Percentiles rank a stretch among this genome's conserved stretches.
These are phyloP conservation scores for Blastobotrys ciferrii DNA, from an alignment of 1,139 yeast genomes.

Conservation along the genomic window DNA sequence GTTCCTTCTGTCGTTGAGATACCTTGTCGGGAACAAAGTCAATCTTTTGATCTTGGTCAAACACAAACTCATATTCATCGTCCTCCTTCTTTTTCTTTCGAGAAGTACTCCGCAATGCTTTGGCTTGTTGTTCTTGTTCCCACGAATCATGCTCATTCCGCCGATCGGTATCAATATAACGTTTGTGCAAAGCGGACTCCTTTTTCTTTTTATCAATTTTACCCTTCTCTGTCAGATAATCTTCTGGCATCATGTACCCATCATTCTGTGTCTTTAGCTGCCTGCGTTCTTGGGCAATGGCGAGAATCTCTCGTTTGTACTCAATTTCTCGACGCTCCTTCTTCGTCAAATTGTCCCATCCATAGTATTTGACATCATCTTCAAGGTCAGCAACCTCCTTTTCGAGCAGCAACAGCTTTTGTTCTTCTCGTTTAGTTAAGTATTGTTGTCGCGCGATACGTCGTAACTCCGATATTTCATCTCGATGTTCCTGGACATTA, in stretches of 20 bases:
- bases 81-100: slow-evolving; percentile 9
- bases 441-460: slow-evolving; percentile 50
- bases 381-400: slow-evolving; percentile 51
- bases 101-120: slow-evolving; percentile 13
- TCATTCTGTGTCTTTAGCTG: slow-evolving; percentile 34
- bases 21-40: slow-evolving; percentile 52
- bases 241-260: slow-evolving; percentile 57
- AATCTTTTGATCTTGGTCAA: slow-evolving; percentile 73
- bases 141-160: slow-evolving; percentile 50
- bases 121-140: slow-evolving; percentile 65
- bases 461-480: slow-evolving; percentile 39
- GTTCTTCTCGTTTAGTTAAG: slow-evolving; percentile 48
- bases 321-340: slow-evolving; percentile 53
- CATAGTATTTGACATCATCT: slow-evolving; percentile 45
- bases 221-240: slow-evolving; percentile 51
- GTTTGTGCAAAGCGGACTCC: slow-evolving; percentile 39
- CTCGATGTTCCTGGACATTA: slow-evolving; percentile 5
- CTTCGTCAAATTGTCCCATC: slow-evolving; percentile 49
- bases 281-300: slow-evolving; percentile 44
- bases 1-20: slow-evolving; percentile 29
- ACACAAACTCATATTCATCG: slow-evolving; percentile 72
- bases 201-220: slow-evolving; percentile 54
- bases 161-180: slow-evolving; percentile 31
- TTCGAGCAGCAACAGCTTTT: slow-evolving; percentile 44
- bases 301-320: slow-evolving; percentile 49